phyloP scores from a whole-genome alignment of 495 filamentous ascomycete genomes.

The Penicillium mononematosum region DNA sequence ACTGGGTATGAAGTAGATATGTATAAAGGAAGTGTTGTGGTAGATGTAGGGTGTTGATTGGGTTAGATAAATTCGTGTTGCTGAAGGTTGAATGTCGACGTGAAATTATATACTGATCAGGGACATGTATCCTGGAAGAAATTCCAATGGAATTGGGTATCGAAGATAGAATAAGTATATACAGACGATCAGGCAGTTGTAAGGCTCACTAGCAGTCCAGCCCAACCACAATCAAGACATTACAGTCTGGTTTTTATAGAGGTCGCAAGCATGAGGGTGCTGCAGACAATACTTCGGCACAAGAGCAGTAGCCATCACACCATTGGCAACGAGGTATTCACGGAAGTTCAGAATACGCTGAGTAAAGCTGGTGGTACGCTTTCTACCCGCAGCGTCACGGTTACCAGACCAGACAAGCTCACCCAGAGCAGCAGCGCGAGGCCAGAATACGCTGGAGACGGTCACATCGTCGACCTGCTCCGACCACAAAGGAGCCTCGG shows the following conservation, averaged over 20 bases:
- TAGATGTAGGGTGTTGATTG: no score
- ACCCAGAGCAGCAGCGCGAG: conserved; percentile 53
- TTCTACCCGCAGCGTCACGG: conserved; percentile 43
- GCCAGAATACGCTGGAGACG: conserved; percentile 52
- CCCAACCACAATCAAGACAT: conserved; percentile 19
- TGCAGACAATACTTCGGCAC: conserved; percentile 57
- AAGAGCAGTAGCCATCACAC: conserved; percentile 46
- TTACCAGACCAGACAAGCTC: conserved; percentile 58
- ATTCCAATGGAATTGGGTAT: conserved; percentile 18
- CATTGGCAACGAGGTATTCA: conserved; percentile 56
- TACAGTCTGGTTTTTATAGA: conserved; percentile 50
- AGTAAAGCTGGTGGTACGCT: conserved; percentile 52
- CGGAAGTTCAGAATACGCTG: conserved; percentile 58
- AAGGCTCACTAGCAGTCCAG: not conserved
- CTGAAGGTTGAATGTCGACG: not conserved
- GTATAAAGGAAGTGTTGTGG: not conserved
- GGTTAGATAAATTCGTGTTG: not conserved
- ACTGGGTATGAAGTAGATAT: not conserved
- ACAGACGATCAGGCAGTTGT: not conserved
- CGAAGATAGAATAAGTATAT: conserved; percentile 5
- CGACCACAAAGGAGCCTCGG: conserved; percentile 52
- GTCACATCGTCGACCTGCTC: conserved; percentile 56
- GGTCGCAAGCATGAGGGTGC: conserved; percentile 56
- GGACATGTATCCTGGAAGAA: not conserved
- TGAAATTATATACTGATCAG: not conserved